These are phyloP conservation scores for Canna indica DNA, from an alignment of 176 grass and related monocot genomes.

Conservation along the genomic window DNA sequence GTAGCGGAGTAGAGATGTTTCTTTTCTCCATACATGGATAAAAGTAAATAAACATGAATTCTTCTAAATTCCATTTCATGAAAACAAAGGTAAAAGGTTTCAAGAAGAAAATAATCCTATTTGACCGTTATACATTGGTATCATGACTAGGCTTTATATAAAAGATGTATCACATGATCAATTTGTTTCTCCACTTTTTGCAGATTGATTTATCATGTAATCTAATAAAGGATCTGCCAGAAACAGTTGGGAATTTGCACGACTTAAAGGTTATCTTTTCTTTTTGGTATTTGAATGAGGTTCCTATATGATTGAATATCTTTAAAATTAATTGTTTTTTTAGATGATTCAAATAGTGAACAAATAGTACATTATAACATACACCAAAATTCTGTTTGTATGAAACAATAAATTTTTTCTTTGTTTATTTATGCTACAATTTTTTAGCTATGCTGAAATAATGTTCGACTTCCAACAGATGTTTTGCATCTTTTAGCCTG, in stretches of 20 bases:
- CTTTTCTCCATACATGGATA: too few species aligned
- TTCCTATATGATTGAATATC: too few species aligned
- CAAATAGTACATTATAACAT: not conserved
- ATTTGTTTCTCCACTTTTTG: slow-evolving; percentile 20
- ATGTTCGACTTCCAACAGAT: not conserved
- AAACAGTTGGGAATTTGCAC: slow-evolving; percentile 53
- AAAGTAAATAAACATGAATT: too few species aligned
- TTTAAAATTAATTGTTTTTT: not conserved
- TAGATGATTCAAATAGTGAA: not conserved
- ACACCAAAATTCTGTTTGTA: not conserved
- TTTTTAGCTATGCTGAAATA: not conserved
- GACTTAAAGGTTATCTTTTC: slow-evolving; percentile 67
- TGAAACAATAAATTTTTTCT: not conserved
- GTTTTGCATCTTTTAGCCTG: not conserved
- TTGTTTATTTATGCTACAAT: not conserved
- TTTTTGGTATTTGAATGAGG: not conserved
- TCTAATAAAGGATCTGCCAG: slow-evolving; percentile 65
- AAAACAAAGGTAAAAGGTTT: too few species aligned
- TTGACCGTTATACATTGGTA: too few species aligned
- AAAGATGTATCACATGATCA: slow-evolving; percentile 14
- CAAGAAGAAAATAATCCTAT: too few species aligned
- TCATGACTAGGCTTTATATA: not conserved
- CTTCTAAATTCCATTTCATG: too few species aligned
- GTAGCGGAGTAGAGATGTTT: too few species aligned
- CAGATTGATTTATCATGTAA: slow-evolving; percentile 82